A percentile compares a stretch with the other conserved stretches of the same genome.
These are phyloP conservation scores for Hypoxylon perforatum DNA, from an alignment of 495 filamentous ascomycete genomes.

Conservation along the genomic window DNA sequence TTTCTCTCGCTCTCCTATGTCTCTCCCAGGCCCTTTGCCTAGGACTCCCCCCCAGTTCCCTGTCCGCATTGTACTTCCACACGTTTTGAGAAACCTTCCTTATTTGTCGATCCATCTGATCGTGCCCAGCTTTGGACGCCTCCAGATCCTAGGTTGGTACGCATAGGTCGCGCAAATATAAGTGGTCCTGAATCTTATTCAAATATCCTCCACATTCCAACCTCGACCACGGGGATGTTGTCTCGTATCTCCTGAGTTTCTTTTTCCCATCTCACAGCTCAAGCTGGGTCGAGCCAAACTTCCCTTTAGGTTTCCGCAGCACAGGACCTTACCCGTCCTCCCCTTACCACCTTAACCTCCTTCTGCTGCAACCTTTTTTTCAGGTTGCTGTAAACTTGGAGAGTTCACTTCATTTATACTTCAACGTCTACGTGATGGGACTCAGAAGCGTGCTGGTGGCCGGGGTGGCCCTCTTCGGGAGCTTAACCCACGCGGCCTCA, in stretches of 20 bases:
- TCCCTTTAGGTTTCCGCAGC: conserved; percentile 32
- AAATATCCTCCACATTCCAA: conserved; percentile 37
- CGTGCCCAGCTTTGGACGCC: conserved; percentile 25
- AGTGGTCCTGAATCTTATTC: conserved; percentile 34
- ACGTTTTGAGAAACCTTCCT: conserved; percentile 46
- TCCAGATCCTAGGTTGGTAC: conserved; percentile 29
- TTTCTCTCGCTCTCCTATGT: conserved; percentile 34
- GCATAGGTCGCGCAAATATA: conserved; percentile 34
- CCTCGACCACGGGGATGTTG: conserved; percentile 16
- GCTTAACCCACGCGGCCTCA: conserved; percentile 46
- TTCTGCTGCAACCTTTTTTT: conserved; percentile 26
- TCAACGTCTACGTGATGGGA: conserved; percentile 38
- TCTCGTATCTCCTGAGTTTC: conserved; percentile 26
- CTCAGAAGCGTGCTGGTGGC: conserved; percentile 37
- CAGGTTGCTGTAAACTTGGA: conserved; percentile 19
- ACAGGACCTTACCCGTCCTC: conserved; percentile 29
- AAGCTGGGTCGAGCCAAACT: not conserved
- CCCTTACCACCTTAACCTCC: conserved; percentile 7
- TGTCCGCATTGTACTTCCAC: conserved; percentile 38
- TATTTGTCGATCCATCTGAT: conserved; percentile 48
- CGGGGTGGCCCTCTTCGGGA: conserved; percentile 41
- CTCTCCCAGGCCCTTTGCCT: conserved; percentile 30
- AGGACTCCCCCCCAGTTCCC: conserved; percentile 32
- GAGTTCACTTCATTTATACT: conserved; percentile 29
- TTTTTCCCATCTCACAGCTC: conserved; percentile 26